Evolutionary conservation across 805 yeast species (phyloP), one percentile per base, ranked within the genome.

Genomic region (Sugiyamaella boreocaroliniensis): DNA sequence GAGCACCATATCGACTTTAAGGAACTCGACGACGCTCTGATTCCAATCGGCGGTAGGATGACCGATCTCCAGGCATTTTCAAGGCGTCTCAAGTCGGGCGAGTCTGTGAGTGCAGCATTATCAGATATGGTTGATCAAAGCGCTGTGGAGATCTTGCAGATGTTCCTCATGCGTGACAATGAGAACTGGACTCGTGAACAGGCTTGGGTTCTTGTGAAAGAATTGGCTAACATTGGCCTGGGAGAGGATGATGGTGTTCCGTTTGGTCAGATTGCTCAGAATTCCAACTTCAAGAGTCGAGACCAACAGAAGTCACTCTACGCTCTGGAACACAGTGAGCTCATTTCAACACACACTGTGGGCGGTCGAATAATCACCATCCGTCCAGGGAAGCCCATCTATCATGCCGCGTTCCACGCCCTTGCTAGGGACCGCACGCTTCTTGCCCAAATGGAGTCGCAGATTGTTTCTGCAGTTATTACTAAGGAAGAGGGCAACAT

Each of bases 41-140:
- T 72, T 26, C 95, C 96, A 11, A 70, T 93, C 26, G 99, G 99
- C 18, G 99, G 99, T 42, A 81, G 99, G 57, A 86, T 92, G 90
- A 75, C 89, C 45, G 99, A 93, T 67, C 74, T 93, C 49, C 97
- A 93, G 68, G 84, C 92, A 29, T 89, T 88, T 69, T 85, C 85
- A 1, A 79, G 98, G 64, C 84, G 98, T 49, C 79, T 93, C 15
- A 82, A 82, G 61, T 81, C 92, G 1, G 99, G 99, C 6, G 99
- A 93, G 65, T 65, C 79, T 7, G 95, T 96, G 1, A 61, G 70
- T 9, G 85, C 78, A 49, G 97, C 98, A 0, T 70, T 89, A 44
- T 69, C 76, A 1, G 90, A 88, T 58, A 86, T 93, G 85, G 78
- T 89, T 4, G 76, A 75, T 22, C 97, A 89, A 68, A 83, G 96